These are phyloP conservation scores for Pleurotus tuber-regium DNA, from an alignment of 768 basidiomycete genomes.

Conservation along the genomic window DNA sequence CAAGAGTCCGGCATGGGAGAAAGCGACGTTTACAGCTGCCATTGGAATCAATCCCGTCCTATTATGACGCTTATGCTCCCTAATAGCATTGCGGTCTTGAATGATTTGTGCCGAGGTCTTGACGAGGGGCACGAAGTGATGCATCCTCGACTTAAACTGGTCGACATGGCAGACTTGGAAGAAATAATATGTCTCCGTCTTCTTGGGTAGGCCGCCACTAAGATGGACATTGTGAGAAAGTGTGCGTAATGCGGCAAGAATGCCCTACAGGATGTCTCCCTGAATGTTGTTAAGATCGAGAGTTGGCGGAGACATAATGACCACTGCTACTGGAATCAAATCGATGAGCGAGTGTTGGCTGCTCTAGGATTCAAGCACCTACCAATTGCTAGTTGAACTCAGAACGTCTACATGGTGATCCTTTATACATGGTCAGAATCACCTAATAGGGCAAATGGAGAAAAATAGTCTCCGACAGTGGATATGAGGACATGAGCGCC, in stretches of 20 bases:
- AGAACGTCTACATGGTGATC: no score
- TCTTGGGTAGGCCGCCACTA: constrained; percentile 56
- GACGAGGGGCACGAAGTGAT: constrained; percentile 38
- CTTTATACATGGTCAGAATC: no score
- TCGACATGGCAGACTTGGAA: constrained; percentile 45
- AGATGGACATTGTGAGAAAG: background rate
- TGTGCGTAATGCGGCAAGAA: background rate
- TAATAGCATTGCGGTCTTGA: constrained; percentile 37
- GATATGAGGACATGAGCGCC: no score
- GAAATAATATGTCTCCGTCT: constrained; percentile 48
- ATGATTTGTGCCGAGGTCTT: constrained; percentile 43
- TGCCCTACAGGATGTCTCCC: constrained; percentile 43
- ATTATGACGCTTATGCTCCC: constrained; percentile 35
- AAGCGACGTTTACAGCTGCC: constrained; percentile 49
- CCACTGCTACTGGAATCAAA: background rate
- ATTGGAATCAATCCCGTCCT: constrained; percentile 33
- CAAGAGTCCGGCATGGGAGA: constrained; percentile 46
- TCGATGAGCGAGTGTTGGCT: background rate
- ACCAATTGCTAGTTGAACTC: no score
- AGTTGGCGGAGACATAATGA: constrained; percentile 18
- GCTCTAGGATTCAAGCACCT: no score
- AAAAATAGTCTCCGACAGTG: no score
- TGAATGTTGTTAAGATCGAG: constrained; percentile 44
- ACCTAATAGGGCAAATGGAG: no score
- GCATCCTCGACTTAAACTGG: constrained; percentile 41